These are phyloP conservation scores for Sphaerulina vaccinii DNA, from an alignment of 2,329 filamentous ascomycete genomes.

Conservation along the genomic window DNA sequence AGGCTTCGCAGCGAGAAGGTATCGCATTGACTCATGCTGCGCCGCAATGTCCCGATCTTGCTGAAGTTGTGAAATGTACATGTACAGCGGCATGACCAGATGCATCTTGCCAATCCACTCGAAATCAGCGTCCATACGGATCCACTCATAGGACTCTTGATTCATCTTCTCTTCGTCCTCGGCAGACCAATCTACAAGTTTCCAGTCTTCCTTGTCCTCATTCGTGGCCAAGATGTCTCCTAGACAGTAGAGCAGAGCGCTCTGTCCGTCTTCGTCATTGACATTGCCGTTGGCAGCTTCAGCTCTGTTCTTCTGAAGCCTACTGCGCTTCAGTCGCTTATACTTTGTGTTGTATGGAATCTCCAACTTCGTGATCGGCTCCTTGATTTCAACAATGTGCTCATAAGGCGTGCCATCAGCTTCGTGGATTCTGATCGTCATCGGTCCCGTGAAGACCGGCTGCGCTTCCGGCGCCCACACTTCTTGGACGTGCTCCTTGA, in stretches of 20 bases:
- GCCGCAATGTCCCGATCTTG: slow-evolving; percentile 96
- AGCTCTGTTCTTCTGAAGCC: slow-evolving; percentile 75
- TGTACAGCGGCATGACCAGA: slow-evolving; percentile 83
- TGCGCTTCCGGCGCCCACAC: slow-evolving; percentile 60
- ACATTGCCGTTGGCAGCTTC: slow-evolving; percentile 61
- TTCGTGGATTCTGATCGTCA: slow-evolving; percentile 97
- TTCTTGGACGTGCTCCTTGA: slow-evolving; percentile 74
- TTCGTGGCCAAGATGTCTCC: slow-evolving; percentile 84
- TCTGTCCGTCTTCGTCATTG: slow-evolving; percentile 56
- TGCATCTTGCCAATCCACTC: slow-evolving; percentile 93
- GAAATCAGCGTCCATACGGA: slow-evolving; percentile 95
- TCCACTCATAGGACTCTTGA: slow-evolving; percentile 97
- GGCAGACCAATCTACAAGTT: slow-evolving; percentile 80
- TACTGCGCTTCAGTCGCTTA: slow-evolving; percentile 88
- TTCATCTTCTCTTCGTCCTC: slow-evolving; percentile 91
- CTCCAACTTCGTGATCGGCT: slow-evolving; percentile 79
- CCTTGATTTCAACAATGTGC: slow-evolving; percentile 93
- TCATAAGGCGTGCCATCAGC: slow-evolving; percentile 98
- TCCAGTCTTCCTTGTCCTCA: slow-evolving; percentile 81
- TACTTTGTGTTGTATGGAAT: slow-evolving; percentile 99
- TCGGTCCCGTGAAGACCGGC: slow-evolving; percentile 86
- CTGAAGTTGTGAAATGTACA: slow-evolving; percentile 96
- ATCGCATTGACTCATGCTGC: slow-evolving; percentile 55
- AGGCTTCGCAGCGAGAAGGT: slow-evolving; percentile 47
- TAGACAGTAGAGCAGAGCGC: slow-evolving; percentile 83